phyloP scores from a whole-genome alignment of 2,329 filamentous ascomycete species.

The Aureobasidium zeae region DNA sequence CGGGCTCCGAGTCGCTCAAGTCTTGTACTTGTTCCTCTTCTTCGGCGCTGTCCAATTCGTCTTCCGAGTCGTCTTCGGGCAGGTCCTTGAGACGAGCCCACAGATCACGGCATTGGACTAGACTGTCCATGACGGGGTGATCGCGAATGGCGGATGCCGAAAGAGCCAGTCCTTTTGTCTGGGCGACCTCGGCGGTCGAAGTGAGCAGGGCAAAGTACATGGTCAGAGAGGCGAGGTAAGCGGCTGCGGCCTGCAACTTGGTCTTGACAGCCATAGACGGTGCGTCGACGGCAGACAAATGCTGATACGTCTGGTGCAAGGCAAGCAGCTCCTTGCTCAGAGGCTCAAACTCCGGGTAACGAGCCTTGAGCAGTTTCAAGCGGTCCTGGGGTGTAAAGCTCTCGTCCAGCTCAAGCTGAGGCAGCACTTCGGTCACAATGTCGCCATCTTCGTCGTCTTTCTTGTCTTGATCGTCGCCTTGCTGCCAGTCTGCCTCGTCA shows the following conservation, averaged over 20 bases:
- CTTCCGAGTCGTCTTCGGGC: slow-evolving; percentile 19
- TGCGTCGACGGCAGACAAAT: background rate
- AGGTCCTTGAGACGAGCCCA: slow-evolving; percentile 69
- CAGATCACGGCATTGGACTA: slow-evolving; percentile 68
- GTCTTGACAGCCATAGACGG: slow-evolving; percentile 31
- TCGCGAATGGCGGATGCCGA: slow-evolving; percentile 73
- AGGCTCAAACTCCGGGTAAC: slow-evolving; percentile 88
- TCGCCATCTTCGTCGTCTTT: slow-evolving; percentile 33
- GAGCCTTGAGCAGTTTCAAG: slow-evolving; percentile 61
- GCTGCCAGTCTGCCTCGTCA: slow-evolving; percentile 78
- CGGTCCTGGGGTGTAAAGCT: slow-evolving; percentile 69
- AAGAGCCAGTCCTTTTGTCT: slow-evolving; percentile 47
- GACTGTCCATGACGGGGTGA: slow-evolving; percentile 79
- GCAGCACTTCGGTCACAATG: slow-evolving; percentile 76
- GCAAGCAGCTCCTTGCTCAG: slow-evolving; percentile 69
- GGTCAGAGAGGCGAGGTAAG: slow-evolving; percentile 75
- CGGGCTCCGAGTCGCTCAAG: slow-evolving; percentile 24
- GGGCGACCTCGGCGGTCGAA: slow-evolving; percentile 56
- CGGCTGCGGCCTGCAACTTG: slow-evolving; percentile 71
- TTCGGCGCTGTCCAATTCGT: slow-evolving; percentile 13
- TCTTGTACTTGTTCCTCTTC: slow-evolving; percentile 14
- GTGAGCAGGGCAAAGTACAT: slow-evolving; percentile 96
- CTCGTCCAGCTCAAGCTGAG: slow-evolving; percentile 70
- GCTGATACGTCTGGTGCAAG: slow-evolving; percentile 43
- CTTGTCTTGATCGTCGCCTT: slow-evolving; percentile 37